Evolutionary conservation across 805 yeast genomes (phyloP).

Genomic region (Clavispora fructus): DNA sequence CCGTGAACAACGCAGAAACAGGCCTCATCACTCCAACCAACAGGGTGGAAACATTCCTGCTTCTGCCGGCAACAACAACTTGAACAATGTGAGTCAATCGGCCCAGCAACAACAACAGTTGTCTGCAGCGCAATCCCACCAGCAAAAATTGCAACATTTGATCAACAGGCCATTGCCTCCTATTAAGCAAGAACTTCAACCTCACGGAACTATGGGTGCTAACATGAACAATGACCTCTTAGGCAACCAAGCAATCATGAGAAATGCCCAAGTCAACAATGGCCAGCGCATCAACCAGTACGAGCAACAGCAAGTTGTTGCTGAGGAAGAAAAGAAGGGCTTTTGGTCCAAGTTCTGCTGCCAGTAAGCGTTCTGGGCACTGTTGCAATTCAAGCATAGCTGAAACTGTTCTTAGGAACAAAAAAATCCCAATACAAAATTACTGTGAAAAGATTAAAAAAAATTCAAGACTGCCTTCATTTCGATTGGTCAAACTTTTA

Average conservation of each 20-base stretch:
- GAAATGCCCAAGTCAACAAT: conserved; percentile 19
- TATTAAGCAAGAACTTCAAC: conserved; percentile 37
- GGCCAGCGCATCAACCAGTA: conserved; percentile 27
- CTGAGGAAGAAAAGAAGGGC: conserved; percentile 34
- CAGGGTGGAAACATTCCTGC: conserved; percentile 9
- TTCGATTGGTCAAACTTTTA: not conserved
- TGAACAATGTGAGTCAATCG: conserved; percentile 17
- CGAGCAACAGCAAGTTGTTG: conserved; percentile 34
- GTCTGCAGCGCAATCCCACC: conserved; percentile 44
- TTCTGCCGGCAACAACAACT: conserved; percentile 17
- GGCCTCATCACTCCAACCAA: conserved; percentile 26
- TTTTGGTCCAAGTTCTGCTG: conserved; percentile 42
- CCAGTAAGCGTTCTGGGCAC: conserved; percentile 16
- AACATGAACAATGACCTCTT: conserved; percentile 14
- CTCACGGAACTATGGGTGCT: conserved; percentile 11
- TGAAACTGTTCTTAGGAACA: not conserved
- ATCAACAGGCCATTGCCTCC: conserved; percentile 46
- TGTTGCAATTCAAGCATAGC: not conserved
- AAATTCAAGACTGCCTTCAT: not conserved
- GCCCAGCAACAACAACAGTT: conserved; percentile 29
- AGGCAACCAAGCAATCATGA: conserved; percentile 20
- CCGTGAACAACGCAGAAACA: conserved; percentile 41
- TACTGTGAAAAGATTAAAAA: not conserved
- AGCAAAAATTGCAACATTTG: conserved; percentile 44
- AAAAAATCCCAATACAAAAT: not conserved